phyloP scores from a whole-genome alignment of 495 filamentous ascomycete species.

The Platismatia glauca region DNA sequence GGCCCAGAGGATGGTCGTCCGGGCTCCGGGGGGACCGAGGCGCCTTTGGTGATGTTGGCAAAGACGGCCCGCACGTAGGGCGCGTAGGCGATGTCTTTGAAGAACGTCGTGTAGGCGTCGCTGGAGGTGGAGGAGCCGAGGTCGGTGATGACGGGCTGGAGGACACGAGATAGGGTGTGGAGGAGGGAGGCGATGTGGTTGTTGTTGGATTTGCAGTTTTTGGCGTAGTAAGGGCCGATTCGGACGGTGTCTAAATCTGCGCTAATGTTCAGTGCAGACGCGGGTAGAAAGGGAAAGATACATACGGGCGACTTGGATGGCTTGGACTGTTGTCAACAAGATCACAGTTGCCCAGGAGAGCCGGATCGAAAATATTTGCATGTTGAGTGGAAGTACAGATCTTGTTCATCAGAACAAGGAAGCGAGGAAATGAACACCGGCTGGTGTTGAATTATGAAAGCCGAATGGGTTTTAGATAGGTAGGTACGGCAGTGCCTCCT shows the following conservation, averaged over 20 bases:
- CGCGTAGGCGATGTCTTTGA: slow-evolving; percentile 6
- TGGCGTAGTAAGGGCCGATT: neutral
- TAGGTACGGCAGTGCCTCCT: no score
- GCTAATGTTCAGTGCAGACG: neutral
- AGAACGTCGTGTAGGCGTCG: slow-evolving; percentile 6
- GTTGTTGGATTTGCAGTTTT: neutral
- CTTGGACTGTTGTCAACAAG: neutral
- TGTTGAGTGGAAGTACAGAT: neutral
- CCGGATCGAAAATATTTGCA: neutral
- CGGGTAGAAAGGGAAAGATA: neutral
- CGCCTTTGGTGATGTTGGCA: neutral
- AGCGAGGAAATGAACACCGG: neutral
- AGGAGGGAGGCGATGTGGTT: neutral
- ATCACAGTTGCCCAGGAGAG: neutral
- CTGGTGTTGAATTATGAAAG: neutral
- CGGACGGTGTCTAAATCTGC: neutral
- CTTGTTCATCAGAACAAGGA: neutral
- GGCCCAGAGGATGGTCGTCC: neutral
- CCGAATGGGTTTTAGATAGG: neutral
- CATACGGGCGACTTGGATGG: neutral
- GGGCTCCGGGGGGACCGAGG: neutral
- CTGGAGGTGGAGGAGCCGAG: neutral
- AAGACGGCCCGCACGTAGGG: slow-evolving; percentile 1
- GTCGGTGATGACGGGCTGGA: neutral
- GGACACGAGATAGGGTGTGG: neutral